phyloP scores from a whole-genome alignment of 2,329 filamentous ascomycete species.

The Epichloe sp. region DNA sequence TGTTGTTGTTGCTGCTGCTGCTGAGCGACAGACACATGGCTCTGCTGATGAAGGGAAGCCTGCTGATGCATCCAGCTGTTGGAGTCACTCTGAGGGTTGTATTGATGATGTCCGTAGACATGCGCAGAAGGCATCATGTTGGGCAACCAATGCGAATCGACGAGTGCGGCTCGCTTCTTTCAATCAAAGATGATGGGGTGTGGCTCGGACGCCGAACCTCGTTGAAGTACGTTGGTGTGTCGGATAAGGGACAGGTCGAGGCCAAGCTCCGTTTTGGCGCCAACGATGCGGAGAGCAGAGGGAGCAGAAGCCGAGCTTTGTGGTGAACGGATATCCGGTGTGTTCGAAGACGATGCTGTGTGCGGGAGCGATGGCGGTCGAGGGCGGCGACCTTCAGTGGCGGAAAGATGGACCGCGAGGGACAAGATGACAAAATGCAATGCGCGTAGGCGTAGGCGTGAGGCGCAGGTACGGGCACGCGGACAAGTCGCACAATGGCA shows the following conservation, averaged over 20 bases:
- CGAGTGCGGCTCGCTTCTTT: neutral
- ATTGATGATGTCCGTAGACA: constrained; percentile 56
- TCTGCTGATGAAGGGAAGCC: constrained; percentile 43
- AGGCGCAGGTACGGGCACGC: neutral
- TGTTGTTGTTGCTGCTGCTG: constrained; percentile 32
- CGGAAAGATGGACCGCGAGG: neutral
- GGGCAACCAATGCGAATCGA: constrained; percentile 5
- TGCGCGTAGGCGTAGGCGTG: neutral
- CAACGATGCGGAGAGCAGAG: too few relatives aligned
- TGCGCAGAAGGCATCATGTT: constrained; percentile 51
- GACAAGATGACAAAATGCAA: neutral
- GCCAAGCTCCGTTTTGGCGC: too few relatives aligned
- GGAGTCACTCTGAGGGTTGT: constrained; percentile 47
- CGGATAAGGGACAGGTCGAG: too few relatives aligned
- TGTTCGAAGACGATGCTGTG: too few relatives aligned
- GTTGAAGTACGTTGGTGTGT: too few relatives aligned
- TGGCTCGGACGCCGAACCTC: too few relatives aligned
- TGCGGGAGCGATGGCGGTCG: neutral
- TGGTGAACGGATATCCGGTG: too few relatives aligned
- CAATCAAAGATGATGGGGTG: too few relatives aligned
- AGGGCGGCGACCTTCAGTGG: neutral
- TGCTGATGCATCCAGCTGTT: constrained; percentile 57
- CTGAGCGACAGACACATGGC: constrained; percentile 41
- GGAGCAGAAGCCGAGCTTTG: too few relatives aligned
- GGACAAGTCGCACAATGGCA: neutral